A percentile compares a stretch with the other conserved stretches of the same genome.
Evolutionary conservation across 208 protist species (phyloP).

Genomic region (Acanthamoeba polyphaga): DNA sequence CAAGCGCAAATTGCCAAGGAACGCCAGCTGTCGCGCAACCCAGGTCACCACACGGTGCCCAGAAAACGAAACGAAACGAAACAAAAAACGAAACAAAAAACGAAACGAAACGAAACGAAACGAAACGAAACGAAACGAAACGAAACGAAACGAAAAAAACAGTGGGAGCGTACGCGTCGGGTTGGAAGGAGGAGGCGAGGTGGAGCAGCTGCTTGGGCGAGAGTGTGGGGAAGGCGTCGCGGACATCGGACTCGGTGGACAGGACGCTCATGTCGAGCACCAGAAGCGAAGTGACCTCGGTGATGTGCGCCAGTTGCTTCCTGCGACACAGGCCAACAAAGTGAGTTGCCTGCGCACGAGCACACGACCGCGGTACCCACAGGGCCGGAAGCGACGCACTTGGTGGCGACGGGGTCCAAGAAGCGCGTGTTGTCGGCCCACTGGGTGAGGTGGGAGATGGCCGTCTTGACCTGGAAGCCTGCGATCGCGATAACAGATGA

Average conservation of each 20-base stretch:
- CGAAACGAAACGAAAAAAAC: background rate
- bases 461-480: constrained; percentile 24
- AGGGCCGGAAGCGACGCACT: background rate
- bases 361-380: background rate
- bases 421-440: constrained; percentile 1
- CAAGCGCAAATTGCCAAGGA: too few relatives aligned
- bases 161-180: background rate
- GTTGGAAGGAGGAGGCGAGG: constrained; percentile 22
- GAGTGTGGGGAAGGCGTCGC: background rate
- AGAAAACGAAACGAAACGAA: too few relatives aligned
- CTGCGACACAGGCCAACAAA: background rate
- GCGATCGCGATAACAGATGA: too few relatives aligned
- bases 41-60: too few relatives aligned
- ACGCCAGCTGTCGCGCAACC: too few relatives aligned
- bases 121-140: background rate
- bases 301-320: constrained; percentile 39
- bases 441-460: background rate
- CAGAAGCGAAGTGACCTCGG: background rate
- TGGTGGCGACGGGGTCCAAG: constrained; percentile 15
- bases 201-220: constrained; percentile 14
- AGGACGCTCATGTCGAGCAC: constrained; percentile 44
- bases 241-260: background rate
- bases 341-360: background rate
- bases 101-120: background rate
- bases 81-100: too few relatives aligned